Evolutionary conservation across 73 alveolate species (phyloP).

Genomic region (Paramecium bursaria): DNA sequence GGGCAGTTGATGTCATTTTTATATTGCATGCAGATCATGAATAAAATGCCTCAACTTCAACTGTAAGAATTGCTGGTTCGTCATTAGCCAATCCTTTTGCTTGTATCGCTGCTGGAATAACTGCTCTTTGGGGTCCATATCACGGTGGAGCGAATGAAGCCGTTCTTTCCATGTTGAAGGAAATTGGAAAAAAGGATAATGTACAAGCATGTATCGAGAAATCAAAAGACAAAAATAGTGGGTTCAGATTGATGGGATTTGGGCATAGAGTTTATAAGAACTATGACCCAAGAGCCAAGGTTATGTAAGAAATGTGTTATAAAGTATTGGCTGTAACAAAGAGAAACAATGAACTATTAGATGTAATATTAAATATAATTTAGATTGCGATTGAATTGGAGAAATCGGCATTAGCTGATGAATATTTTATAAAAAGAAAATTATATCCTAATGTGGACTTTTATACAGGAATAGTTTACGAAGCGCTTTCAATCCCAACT

Average conservation of each 20-base stretch:
- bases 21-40: constrained; percentile 94
- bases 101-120: constrained; percentile 98
- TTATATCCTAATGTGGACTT: constrained; percentile 97
- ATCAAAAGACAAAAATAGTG: constrained; percentile 83
- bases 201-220: constrained; percentile 75
- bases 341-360: constrained; percentile 48
- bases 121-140: constrained; percentile 98
- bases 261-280: constrained; percentile 97
- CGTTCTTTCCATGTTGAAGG: constrained; percentile 84
- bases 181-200: constrained; percentile 75
- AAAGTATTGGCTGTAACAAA: constrained; percentile 55
- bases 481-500: constrained; percentile 92
- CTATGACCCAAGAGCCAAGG: constrained; percentile 72
- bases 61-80: constrained; percentile 97
- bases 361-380: constrained; percentile 31
- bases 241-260: constrained; percentile 96
- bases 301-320: constrained; percentile 70
- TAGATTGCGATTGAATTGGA: constrained; percentile 82
- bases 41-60: constrained; percentile 96
- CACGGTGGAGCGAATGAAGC: constrained; percentile 99
- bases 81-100: constrained; percentile 97
- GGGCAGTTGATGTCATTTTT: constrained; percentile 84
- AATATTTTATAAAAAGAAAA: constrained; percentile 88
- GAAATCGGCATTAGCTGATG: constrained; percentile 88
- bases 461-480: constrained; percentile 92